Evolutionary conservation across 1,284 basidiomycete genomes (phyloP).

Genomic region (Phlebopus sp.): DNA sequence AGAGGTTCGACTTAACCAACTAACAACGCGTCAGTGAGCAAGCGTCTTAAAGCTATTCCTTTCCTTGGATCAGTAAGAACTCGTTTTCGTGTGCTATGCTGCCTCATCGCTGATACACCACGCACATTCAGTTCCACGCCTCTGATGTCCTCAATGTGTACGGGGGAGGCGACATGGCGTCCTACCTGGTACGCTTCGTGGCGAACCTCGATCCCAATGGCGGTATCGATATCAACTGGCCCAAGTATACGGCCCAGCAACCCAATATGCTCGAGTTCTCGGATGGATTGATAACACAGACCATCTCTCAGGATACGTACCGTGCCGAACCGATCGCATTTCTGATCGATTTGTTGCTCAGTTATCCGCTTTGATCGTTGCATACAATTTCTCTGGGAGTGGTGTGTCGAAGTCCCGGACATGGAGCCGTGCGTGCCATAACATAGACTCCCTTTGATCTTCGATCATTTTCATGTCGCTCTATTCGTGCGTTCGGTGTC

Average conservation of each 20-base stretch:
- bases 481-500: too few species aligned
- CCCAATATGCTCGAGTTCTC: conserved; percentile 45
- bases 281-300: conserved; percentile 38
- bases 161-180: conserved; percentile 36
- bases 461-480: too few species aligned
- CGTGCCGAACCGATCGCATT: conserved; percentile 41
- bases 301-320: conserved; percentile 41
- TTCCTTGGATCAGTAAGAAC: conserved; percentile 42
- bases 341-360: conserved; percentile 37
- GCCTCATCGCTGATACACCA: not conserved
- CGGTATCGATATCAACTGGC: conserved; percentile 43
- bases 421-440: too few species aligned
- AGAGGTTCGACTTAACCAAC: not conserved
- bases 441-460: too few species aligned
- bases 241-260: conserved; percentile 39
- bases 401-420: too few species aligned
- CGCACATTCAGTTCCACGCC: conserved; percentile 31
- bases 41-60: conserved; percentile 42
- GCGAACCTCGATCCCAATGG: conserved; percentile 48
- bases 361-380: conserved; percentile 34
- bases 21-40: conserved; percentile 37
- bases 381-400: too few species aligned
- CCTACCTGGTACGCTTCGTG: conserved; percentile 43
- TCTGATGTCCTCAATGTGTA: conserved; percentile 42
- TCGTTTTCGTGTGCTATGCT: not conserved